A percentile compares a stretch with the other conserved stretches of the same genome.
phyloP scores from a whole-genome alignment of 2,329 filamentous ascomycete genomes.

The Fusarium duplospermum region DNA sequence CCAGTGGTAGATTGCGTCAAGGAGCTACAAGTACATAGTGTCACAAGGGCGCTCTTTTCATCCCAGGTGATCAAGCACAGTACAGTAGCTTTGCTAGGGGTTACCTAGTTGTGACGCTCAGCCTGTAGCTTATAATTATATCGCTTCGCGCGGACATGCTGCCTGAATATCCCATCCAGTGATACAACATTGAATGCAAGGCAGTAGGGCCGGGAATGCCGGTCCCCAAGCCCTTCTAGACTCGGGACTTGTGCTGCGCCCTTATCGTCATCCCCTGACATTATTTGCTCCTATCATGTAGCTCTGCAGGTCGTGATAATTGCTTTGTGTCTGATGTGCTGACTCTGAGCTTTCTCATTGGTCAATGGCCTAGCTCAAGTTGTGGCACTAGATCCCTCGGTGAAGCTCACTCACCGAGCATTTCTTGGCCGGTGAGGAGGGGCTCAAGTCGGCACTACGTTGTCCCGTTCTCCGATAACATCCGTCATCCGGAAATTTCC shows the following conservation, averaged over 20 bases:
- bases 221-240: conserved; percentile 2
- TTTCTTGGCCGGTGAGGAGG: neutral
- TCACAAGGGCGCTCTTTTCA: conserved; percentile 4
- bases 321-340: conserved; percentile 14
- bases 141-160: conserved; percentile 4
- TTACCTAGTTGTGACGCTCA: neutral
- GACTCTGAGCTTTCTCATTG: conserved; percentile 31
- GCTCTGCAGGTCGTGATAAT: conserved; percentile 27
- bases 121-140: neutral
- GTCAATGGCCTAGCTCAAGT: conserved; percentile 7
- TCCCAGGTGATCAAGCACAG: conserved; percentile 8
- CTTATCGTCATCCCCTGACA: neutral
- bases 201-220: conserved; percentile 1
- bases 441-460: conserved; percentile 28
- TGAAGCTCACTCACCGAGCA: conserved; percentile 13
- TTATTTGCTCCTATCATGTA: neutral
- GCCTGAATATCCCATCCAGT: neutral
- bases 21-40: neutral
- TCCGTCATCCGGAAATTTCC: conserved; percentile 41
- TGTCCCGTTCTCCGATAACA: conserved; percentile 32
- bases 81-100: neutral
- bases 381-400: neutral
- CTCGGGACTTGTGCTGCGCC: conserved; percentile 13
- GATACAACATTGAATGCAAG: neutral
- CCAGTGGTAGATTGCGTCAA: conserved; percentile 2